Evolutionary conservation across 2,329 filamentous ascomycete species (phyloP).

Genomic region (Chaetomiaceae sp.): DNA sequence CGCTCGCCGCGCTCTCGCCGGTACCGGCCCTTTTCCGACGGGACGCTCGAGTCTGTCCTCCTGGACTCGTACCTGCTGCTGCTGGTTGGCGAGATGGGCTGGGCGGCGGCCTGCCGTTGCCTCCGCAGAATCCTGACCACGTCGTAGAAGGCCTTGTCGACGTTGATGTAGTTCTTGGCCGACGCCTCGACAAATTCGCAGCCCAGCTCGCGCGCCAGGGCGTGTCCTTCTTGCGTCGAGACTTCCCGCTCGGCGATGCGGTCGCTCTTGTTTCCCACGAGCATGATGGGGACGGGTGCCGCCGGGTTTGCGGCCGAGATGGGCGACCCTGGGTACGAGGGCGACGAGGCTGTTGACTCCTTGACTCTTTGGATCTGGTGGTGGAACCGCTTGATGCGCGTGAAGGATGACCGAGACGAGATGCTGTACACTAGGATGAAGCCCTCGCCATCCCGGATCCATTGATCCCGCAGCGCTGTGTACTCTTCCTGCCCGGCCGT

Average conservation of each 20-base stretch:
- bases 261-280: conserved; percentile 98
- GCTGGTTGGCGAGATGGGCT: conserved; percentile 22
- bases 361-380: conserved; percentile 97
- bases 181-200: conserved; percentile 97
- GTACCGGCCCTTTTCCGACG: conserved; percentile 30
- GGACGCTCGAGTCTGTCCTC: conserved; percentile 20
- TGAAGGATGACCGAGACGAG: conserved; percentile 91
- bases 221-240: conserved; percentile 91
- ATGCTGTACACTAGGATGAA: conserved; percentile 99
- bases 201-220: conserved; percentile 82
- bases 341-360: conserved; percentile 75
- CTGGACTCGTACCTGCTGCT: conserved; percentile 25
- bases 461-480: conserved; percentile 92
- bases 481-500: conserved; percentile 99
- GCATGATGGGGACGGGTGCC: conserved; percentile 85
- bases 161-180: conserved; percentile 96
- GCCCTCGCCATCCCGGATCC: conserved; percentile 96
- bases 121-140: conserved; percentile 86
- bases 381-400: conserved; percentile 91
- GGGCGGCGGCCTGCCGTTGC: conserved; percentile 30
- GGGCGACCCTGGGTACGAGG: conserved; percentile 72
- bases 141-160: conserved; percentile 97
- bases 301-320: conserved; percentile 56
- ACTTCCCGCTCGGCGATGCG: conserved; percentile 93
- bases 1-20: conserved; percentile 27